phyloP scores from a whole-genome alignment of 2,329 filamentous ascomycete genomes.

The Stagonosporopsis chrysanthemi region DNA sequence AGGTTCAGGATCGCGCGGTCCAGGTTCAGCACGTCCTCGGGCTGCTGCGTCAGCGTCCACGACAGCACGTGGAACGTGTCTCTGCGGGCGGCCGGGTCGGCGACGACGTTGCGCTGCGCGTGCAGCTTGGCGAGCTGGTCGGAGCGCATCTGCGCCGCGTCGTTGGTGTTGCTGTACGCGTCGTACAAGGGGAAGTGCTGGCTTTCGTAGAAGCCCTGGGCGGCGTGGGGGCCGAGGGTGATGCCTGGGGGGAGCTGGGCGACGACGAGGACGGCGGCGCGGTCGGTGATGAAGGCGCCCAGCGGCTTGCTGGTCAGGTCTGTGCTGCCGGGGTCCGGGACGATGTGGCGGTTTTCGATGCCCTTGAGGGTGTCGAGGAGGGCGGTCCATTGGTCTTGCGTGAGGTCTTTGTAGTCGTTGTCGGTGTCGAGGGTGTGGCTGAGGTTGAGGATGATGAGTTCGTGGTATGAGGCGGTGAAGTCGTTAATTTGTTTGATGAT shows the following conservation, averaged over 20 bases:
- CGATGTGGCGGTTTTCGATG: conserved; percentile 52
- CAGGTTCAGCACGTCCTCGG: conserved; percentile 42
- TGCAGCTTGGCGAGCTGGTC: conserved; percentile 51
- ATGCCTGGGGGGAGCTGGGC: conserved; percentile 42
- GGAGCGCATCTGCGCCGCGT: conserved; percentile 39
- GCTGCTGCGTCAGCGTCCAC: conserved; percentile 48
- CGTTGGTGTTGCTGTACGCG: conserved; percentile 48
- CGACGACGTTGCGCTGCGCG: conserved; percentile 39
- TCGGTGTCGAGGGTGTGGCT: conserved; percentile 56
- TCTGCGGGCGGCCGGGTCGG: conserved; percentile 31
- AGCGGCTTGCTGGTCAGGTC: conserved; percentile 46
- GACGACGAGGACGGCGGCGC: conserved; percentile 48
- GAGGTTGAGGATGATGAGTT: conserved; percentile 58
- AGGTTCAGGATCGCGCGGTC: conserved; percentile 47
- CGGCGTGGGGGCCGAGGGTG: conserved; percentile 38
- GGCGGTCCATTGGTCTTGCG: conserved; percentile 50
- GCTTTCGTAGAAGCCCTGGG: conserved; percentile 46
- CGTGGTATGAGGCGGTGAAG: conserved; percentile 55
- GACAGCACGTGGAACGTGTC: conserved; percentile 48
- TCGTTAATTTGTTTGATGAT: conserved; percentile 56
- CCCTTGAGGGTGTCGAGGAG: conserved; percentile 54
- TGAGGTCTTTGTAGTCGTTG: conserved; percentile 49
- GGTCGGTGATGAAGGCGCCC: conserved; percentile 48
- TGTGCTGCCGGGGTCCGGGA: conserved; percentile 30
- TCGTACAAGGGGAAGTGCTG: conserved; percentile 47